These are phyloP conservation scores for Jimgerdemannia lactiflua DNA, from an alignment of 192 early-diverging fungal genomes.

Conservation along the genomic window DNA sequence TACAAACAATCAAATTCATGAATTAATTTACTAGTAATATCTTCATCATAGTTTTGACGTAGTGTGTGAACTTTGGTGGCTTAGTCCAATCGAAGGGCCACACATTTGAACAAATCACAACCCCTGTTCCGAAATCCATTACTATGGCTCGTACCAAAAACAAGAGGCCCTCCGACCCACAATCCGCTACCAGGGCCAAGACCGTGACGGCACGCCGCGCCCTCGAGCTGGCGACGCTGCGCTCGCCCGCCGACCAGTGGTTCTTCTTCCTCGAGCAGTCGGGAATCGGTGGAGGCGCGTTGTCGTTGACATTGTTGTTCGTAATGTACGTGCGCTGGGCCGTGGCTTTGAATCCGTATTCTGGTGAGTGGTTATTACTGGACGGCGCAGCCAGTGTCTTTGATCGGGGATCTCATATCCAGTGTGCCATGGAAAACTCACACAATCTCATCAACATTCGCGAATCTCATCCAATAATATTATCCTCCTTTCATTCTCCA, in stretches of 20 bases:
- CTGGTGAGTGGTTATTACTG: constrained; percentile 42
- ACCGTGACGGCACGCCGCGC: not conserved
- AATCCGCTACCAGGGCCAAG: not conserved
- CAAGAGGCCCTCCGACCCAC: not conserved
- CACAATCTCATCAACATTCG: not conserved
- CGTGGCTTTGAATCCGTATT: constrained; percentile 69
- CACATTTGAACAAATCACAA: too few species aligned
- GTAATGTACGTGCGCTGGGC: constrained; percentile 61
- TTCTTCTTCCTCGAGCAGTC: constrained; percentile 31
- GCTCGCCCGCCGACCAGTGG: constrained; percentile 9
- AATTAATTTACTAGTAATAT: too few species aligned
- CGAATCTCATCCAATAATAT: constrained; percentile 1
- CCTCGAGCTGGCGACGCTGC: not conserved
- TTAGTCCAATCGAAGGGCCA: too few species aligned
- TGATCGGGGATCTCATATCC: constrained; percentile 1
- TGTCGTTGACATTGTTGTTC: constrained; percentile 43
- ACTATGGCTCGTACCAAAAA: not conserved
- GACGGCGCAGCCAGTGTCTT: not conserved
- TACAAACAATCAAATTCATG: too few species aligned
- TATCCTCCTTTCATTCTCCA: constrained; percentile 8
- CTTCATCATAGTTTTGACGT: too few species aligned
- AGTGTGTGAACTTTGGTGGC: too few species aligned
- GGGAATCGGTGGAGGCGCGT: constrained; percentile 30
- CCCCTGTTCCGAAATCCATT: too few species aligned
- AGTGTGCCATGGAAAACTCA: not conserved